These are phyloP conservation scores for Cyberlindnera lachancei DNA, from an alignment of 805 yeast species.

Conservation along the genomic window DNA sequence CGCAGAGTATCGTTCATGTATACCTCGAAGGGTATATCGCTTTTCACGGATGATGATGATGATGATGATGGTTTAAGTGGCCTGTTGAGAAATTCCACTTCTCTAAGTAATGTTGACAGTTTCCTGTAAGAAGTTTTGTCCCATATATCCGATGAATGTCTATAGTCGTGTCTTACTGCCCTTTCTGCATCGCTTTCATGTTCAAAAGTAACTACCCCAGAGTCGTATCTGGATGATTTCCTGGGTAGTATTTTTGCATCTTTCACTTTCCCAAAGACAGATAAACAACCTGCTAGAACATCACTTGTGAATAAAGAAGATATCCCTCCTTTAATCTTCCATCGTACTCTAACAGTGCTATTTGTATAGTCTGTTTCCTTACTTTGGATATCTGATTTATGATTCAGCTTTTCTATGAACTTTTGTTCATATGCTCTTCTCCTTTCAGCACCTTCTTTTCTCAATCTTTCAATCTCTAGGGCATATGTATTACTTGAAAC, in stretches of 20 bases:
- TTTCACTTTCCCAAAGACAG: slow-evolving; percentile 19
- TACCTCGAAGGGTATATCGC: slow-evolving; percentile 10
- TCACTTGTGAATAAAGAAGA: slow-evolving; percentile 16
- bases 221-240: slow-evolving; percentile 11
- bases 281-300: slow-evolving; percentile 17
- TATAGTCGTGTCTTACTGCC: slow-evolving; percentile 12
- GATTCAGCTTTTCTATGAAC: slow-evolving; percentile 5
- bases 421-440: slow-evolving; percentile 14
- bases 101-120: slow-evolving; percentile 16
- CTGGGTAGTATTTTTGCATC: slow-evolving; percentile 8
- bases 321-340: slow-evolving; percentile 19
- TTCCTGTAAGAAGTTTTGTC: slow-evolving; percentile 15
- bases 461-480: slow-evolving; percentile 13
- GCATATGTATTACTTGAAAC: slow-evolving; percentile 9
- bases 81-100: slow-evolving; percentile 10
- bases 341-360: slow-evolving; percentile 14
- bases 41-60: slow-evolving; percentile 6
- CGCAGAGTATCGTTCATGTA: slow-evolving; percentile 11
- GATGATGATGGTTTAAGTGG: background rate
- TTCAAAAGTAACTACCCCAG: slow-evolving; percentile 12
- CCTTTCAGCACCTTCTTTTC: slow-evolving; percentile 18
- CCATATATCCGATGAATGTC: slow-evolving; percentile 13
- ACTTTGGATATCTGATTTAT: background rate
- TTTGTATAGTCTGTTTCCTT: slow-evolving; percentile 1
- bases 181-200: slow-evolving; percentile 5